These are phyloP conservation scores for Posidonia australis DNA, from an alignment of 106 monocot species.

Conservation along the genomic window DNA sequence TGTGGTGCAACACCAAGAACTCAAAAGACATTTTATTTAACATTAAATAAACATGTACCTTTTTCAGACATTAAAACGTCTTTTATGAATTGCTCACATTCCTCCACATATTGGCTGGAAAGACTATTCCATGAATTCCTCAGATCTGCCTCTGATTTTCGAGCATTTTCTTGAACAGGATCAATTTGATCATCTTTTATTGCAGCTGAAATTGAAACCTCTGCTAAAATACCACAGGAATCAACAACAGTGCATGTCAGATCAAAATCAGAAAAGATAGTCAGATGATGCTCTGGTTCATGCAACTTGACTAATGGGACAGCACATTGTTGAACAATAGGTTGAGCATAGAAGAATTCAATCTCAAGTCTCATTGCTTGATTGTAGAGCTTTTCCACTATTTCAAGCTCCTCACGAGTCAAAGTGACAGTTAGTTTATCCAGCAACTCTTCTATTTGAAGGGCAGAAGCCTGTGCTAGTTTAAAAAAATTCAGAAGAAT, in stretches of 20 bases:
- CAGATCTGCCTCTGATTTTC: slow-evolving; percentile 27
- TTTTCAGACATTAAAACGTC: slow-evolving; percentile 33
- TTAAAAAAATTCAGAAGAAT: neutral
- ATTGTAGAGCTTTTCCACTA: slow-evolving; percentile 65
- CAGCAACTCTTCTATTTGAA: slow-evolving; percentile 78
- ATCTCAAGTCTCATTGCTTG: slow-evolving; percentile 82
- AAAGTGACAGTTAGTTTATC: slow-evolving; percentile 74
- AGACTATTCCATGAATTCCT: slow-evolving; percentile 61
- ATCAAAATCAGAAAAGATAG: slow-evolving; percentile 93
- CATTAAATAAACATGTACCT: slow-evolving; percentile 23
- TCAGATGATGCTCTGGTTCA: slow-evolving; percentile 25
- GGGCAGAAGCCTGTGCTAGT: slow-evolving; percentile 33
- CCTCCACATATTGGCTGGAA: slow-evolving; percentile 58
- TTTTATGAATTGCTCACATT: slow-evolving; percentile 62
- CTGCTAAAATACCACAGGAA: slow-evolving; percentile 81
- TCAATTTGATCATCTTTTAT: slow-evolving; percentile 21
- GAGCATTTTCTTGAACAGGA: slow-evolving; percentile 11
- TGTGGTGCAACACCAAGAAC: neutral
- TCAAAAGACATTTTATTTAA: neutral
- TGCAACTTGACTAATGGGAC: slow-evolving; percentile 51
- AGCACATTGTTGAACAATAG: slow-evolving; percentile 34
- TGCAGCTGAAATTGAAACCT: slow-evolving; percentile 61
- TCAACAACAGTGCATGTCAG: slow-evolving; percentile 86
- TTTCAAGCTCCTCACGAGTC: slow-evolving; percentile 76
- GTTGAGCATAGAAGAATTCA: slow-evolving; percentile 69